Evolutionary conservation across 1,284 basidiomycete species (phyloP).

Genomic region (Puccinia horiana): DNA sequence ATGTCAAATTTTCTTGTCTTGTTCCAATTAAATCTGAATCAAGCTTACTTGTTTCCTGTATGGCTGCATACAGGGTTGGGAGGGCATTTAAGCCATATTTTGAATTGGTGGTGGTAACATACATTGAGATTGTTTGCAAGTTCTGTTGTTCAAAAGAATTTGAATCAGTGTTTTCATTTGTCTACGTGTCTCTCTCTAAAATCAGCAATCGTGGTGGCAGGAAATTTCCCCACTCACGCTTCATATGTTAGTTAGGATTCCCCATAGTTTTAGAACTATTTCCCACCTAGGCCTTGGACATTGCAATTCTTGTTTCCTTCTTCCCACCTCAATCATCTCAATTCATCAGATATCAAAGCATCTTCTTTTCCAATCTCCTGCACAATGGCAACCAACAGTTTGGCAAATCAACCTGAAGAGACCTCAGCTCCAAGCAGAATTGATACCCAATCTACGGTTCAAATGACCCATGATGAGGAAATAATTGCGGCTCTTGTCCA

Average conservation of each 20-base stretch:
- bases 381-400: not conserved
- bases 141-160: not conserved
- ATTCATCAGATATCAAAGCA: not conserved
- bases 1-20: not conserved
- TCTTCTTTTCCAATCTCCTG: not conserved
- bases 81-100: not conserved
- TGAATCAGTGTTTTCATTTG: not conserved
- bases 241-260: not conserved
- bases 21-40: too few species aligned
- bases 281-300: not conserved
- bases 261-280: not conserved
- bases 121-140: not conserved
- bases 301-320: not conserved
- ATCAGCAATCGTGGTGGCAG: not conserved
- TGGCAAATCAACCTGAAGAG: not conserved
- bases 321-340: not conserved
- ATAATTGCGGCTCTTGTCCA: not conserved
- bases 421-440: too few species aligned
- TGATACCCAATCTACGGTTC: not conserved
- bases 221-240: not conserved
- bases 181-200: not conserved
- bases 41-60: too few species aligned
- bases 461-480: not conserved
- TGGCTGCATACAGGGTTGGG: conserved; percentile 16
- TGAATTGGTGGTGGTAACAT: too few species aligned